Base-by-base conservation (phyloP, 2,329 filamentous ascomycete genomes). In the Corinectria fuckeliana region DNA sequence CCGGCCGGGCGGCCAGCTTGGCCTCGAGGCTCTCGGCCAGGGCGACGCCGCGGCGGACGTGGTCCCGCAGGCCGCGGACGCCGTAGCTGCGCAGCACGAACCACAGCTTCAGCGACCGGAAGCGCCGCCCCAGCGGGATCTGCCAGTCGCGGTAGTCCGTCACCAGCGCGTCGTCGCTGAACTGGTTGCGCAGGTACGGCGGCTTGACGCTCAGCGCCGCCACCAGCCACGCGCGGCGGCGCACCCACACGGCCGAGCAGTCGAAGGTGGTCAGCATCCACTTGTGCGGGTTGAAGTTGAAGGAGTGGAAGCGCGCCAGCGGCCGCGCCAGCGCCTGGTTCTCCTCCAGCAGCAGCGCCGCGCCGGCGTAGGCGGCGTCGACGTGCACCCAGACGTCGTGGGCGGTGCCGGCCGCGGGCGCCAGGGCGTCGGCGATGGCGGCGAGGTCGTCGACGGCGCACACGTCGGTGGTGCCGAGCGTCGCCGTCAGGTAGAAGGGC, bases 111-210 rank as follows among this genome's bases (percentile, higher is more conserved):
- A 98, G 78, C 3, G 90, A 88, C 60, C 94, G 85, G 83, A 98
- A 98, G 14, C 94, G 84, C 3, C 94, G 84, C 8, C 94, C 94
- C 0, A 98, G 87, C 0, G 94, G 93, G 70, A 98, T 96, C 78
- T 97, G 93, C 94, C 94, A 98, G 81, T 98, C 93, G 45, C 94
- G 87, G 80, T 97, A 97, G 77, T 98, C 94, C 21, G 92, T 97
- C 1, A 97, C 94, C 2, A 94, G 83, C 0, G 92, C 93, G 34
- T 84, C 86, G 68, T 95, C 92, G 3, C 90, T 91, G 78, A 89
- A 92, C 4, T 86, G 80, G 77, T 97, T 97, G 64, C 88, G 77
- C 25, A 97, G 86, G 79, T 96, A 97, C 4, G 89, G 84, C 0
- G 91, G 91, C 14, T 89, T 89, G 72, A 95, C 90, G 71, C 86